Evolutionary conservation across 2,329 filamentous ascomycete species (phyloP).

Genomic region (Cadophora sp.): DNA sequence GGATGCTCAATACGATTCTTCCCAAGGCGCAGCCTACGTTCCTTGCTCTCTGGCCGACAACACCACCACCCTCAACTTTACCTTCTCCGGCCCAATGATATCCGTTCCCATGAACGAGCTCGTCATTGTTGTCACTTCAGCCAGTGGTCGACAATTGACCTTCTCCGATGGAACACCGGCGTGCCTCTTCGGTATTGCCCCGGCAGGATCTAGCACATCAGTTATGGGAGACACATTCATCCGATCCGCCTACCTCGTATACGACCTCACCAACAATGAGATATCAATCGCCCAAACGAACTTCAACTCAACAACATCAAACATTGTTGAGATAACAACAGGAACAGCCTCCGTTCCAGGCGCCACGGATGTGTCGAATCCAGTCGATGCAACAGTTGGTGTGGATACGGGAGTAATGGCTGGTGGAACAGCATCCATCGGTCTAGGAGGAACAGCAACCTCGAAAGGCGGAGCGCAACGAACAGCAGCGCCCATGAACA

Average conservation of each 20-base stretch:
- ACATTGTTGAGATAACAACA: conserved; percentile 61
- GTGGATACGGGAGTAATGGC: conserved; percentile 21
- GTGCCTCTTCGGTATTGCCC: conserved; percentile 73
- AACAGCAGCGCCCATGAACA: conserved; percentile 18
- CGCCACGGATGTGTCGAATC: conserved; percentile 57
- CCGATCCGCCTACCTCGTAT: conserved; percentile 77
- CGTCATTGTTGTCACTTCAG: conserved; percentile 58
- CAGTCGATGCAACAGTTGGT: conserved; percentile 55
- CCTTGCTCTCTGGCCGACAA: conserved; percentile 59
- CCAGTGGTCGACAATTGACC: conserved; percentile 53
- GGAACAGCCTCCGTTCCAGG: conserved; percentile 59
- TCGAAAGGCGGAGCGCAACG: conserved; percentile 26
- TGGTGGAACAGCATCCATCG: conserved; percentile 24
- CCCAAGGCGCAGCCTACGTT: conserved; percentile 64
- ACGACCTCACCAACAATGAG: conserved; percentile 74
- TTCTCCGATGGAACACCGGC: conserved; percentile 61
- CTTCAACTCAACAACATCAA: conserved; percentile 60
- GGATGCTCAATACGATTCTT: conserved; percentile 62
- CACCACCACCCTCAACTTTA: conserved; percentile 56
- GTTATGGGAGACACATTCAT: conserved; percentile 79
- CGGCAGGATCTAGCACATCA: conserved; percentile 60
- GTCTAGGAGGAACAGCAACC: conserved; percentile 26
- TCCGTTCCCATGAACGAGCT: conserved; percentile 65
- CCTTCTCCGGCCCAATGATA: conserved; percentile 61
- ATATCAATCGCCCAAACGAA: conserved; percentile 73